These are phyloP conservation scores for Dactylellina cionopaga DNA, from an alignment of 2,329 filamentous ascomycete species.

Conservation along the genomic window DNA sequence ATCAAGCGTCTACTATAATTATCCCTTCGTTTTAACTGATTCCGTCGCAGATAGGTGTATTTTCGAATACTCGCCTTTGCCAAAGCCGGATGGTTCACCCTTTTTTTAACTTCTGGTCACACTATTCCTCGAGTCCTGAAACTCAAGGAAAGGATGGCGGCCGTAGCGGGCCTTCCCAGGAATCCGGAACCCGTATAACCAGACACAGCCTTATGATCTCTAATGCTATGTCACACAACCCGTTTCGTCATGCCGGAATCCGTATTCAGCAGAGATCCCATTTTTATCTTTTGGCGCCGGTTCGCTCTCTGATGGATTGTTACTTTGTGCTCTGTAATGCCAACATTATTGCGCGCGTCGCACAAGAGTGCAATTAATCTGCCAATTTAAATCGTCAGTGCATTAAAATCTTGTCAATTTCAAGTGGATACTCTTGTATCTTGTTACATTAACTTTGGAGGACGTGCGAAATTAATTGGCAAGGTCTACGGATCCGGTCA, in stretches of 20 bases:
- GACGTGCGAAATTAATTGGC: slow-evolving; percentile 44
- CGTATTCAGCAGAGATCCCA: slow-evolving; percentile 9
- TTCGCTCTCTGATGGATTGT: slow-evolving; percentile 4
- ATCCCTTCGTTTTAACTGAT: slow-evolving; percentile 15
- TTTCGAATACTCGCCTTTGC: slow-evolving; percentile 7
- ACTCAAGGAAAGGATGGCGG: slow-evolving; percentile 25
- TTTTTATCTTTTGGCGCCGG: slow-evolving; percentile 33
- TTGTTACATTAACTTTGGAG: slow-evolving; percentile 1
- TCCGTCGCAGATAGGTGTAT: slow-evolving; percentile 23
- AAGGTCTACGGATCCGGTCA: slow-evolving; percentile 38
- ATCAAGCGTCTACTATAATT: slow-evolving; percentile 35
- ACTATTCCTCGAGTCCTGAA: slow-evolving; percentile 26
- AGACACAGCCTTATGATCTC: slow-evolving; percentile 26
- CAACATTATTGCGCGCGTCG: slow-evolving; percentile 30
- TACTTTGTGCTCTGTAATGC: slow-evolving; percentile 9
- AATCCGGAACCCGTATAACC: slow-evolving; percentile 33
- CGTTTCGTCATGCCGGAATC: slow-evolving; percentile 30
- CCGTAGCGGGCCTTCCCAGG: slow-evolving; percentile 35
- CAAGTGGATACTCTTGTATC: slow-evolving; percentile 4
- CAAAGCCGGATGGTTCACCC: slow-evolving; percentile 18
- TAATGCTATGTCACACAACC: slow-evolving; percentile 34
- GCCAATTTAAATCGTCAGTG: slow-evolving; percentile 39
- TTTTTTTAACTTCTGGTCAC: slow-evolving; percentile 4
- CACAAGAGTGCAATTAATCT: slow-evolving; percentile 20
- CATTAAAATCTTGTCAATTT: slow-evolving; percentile 1